Percentiles rank a stretch among this genome's conserved stretches.
Conservation (phyloP, 495 filamentous ascomycete species). For the Bryoglossum gracile region DNA sequence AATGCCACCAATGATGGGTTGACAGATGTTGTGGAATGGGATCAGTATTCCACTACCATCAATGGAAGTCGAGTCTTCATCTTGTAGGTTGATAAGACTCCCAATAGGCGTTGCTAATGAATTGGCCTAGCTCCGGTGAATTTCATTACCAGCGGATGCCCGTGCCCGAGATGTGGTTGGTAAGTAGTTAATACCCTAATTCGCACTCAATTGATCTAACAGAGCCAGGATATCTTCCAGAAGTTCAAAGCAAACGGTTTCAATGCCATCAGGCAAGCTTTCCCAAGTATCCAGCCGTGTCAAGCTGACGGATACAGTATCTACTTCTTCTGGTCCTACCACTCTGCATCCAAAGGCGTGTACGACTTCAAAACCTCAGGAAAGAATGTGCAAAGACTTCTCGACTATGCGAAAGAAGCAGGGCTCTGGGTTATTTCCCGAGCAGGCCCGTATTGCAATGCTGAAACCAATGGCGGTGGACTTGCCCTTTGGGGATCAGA, state of each 20-base stretch:
- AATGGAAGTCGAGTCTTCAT: slow-evolving; percentile 46
- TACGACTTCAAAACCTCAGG: slow-evolving; percentile 53
- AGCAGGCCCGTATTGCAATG: slow-evolving; percentile 54
- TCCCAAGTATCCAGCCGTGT: background rate
- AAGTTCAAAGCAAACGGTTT: slow-evolving; percentile 51
- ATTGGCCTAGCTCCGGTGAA: slow-evolving; percentile 46
- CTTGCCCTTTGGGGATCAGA: slow-evolving; percentile 46
- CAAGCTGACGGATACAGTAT: slow-evolving; percentile 25
- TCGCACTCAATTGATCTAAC: background rate
- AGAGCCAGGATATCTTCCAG: slow-evolving; percentile 44
- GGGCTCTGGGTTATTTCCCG: slow-evolving; percentile 54
- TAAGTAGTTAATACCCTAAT: background rate
- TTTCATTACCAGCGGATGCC: slow-evolving; percentile 53
- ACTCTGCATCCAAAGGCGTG: slow-evolving; percentile 41
- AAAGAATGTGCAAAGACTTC: slow-evolving; percentile 46
- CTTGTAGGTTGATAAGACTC: slow-evolving; percentile 23
- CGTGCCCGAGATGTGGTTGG: slow-evolving; percentile 41
- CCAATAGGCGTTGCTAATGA: background rate
- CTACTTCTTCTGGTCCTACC: slow-evolving; percentile 53
- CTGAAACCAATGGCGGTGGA: slow-evolving; percentile 42
- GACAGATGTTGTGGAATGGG: slow-evolving; percentile 30
- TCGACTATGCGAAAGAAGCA: slow-evolving; percentile 52
- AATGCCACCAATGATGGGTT: slow-evolving; percentile 19
- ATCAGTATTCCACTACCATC: slow-evolving; percentile 44
- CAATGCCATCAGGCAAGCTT: slow-evolving; percentile 37